These are phyloP conservation scores for Flammula alnicola DNA, from an alignment of 1,284 basidiomycete species.

Conservation along the genomic window DNA sequence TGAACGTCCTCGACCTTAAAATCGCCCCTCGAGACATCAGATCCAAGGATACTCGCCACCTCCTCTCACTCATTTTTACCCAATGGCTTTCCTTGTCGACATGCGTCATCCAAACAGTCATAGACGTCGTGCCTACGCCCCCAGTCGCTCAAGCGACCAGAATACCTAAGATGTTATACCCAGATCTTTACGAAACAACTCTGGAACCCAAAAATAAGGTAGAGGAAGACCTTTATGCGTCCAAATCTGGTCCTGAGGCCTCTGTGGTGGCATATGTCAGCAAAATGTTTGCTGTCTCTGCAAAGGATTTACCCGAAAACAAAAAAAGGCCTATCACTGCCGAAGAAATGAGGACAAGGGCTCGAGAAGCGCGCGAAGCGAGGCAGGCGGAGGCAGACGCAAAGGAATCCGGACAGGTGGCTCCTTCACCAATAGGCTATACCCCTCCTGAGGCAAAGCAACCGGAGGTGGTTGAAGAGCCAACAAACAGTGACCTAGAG, in stretches of 20 bases:
- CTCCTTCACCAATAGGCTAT: constrained; percentile 8
- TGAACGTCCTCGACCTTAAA: constrained; percentile 82
- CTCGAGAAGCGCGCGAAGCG: constrained; percentile 66
- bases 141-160: constrained; percentile 81
- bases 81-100: constrained; percentile 98
- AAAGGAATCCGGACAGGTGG: constrained; percentile 22
- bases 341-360: constrained; percentile 84
- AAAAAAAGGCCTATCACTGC: constrained; percentile 80
- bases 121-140: constrained; percentile 93
- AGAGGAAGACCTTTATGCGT: constrained; percentile 83
- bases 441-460: constrained; percentile 21
- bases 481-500: constrained; percentile 50
- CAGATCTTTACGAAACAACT: constrained; percentile 65
- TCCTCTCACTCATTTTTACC: constrained; percentile 88
- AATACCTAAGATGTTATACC: constrained; percentile 94
- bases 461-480: constrained; percentile 23
- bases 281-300: constrained; percentile 96
- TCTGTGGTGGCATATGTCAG: constrained; percentile 89
- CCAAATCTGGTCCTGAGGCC: constrained; percentile 63
- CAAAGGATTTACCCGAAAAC: constrained; percentile 84
- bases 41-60: constrained; percentile 86
- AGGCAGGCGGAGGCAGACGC: constrained; percentile 37
- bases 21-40: constrained; percentile 90
- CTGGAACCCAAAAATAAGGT: constrained; percentile 75
- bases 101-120: constrained; percentile 89